phyloP scores from a whole-genome alignment of 805 yeast species.

The Starmerella etchellsii region DNA sequence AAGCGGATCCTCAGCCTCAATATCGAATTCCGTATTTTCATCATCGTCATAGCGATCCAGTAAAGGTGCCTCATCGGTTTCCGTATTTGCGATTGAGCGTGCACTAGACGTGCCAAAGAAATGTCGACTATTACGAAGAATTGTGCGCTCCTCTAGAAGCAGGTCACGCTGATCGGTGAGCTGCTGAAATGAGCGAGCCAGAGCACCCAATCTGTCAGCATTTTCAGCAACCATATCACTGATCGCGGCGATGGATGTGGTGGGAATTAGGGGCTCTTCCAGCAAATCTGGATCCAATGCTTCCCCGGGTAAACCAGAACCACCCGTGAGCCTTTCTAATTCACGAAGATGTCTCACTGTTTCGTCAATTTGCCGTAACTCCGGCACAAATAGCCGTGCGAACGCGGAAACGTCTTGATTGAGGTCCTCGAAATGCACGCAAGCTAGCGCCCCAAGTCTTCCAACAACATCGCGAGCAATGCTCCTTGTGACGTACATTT shows the following conservation, averaged over 20 bases:
- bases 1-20: slow-evolving; percentile 17
- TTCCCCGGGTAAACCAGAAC: not conserved
- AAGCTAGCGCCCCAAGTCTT: slow-evolving; percentile 68
- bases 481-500: slow-evolving; percentile 81
- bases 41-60: slow-evolving; percentile 18
- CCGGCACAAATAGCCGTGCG: slow-evolving; percentile 80
- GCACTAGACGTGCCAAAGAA: slow-evolving; percentile 24
- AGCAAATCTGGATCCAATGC: slow-evolving; percentile 3
- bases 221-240: slow-evolving; percentile 47
- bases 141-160: slow-evolving; percentile 59
- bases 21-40: slow-evolving; percentile 12
- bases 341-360: slow-evolving; percentile 33
- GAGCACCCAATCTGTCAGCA: slow-evolving; percentile 58
- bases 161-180: slow-evolving; percentile 47
- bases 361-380: slow-evolving; percentile 69
- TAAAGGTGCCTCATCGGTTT: slow-evolving; percentile 26
- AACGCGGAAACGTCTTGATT: slow-evolving; percentile 66
- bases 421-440: slow-evolving; percentile 78
- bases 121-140: slow-evolving; percentile 37
- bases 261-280: slow-evolving; percentile 20
- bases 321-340: slow-evolving; percentile 7
- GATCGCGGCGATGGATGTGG: slow-evolving; percentile 59
- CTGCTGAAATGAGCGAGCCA: slow-evolving; percentile 54
- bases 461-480: slow-evolving; percentile 73
- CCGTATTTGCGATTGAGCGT: not conserved